A percentile compares a stretch with the other conserved stretches of the same genome.
These are phyloP conservation scores for Neocucurbitaria cava DNA, from an alignment of 2,329 filamentous ascomycete genomes.

Conservation along the genomic window DNA sequence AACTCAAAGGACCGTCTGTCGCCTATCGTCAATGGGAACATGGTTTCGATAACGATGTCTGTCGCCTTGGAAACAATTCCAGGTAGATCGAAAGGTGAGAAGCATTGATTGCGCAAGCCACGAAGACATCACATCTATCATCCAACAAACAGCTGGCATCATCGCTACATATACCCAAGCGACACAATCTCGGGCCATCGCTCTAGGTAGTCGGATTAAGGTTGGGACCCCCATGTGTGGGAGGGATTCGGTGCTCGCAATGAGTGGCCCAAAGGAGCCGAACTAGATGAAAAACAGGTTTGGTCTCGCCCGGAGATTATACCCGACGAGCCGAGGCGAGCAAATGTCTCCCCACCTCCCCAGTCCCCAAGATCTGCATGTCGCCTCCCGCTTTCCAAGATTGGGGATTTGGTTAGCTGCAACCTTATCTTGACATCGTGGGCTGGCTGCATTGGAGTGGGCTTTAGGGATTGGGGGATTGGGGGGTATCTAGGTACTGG, in stretches of 20 bases:
- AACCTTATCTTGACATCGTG: constrained; percentile 3
- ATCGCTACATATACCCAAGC: background rate
- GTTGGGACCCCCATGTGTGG: constrained; percentile 12
- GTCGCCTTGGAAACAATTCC: too few relatives aligned
- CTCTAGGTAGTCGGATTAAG: constrained; percentile 12
- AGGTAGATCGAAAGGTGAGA: too few relatives aligned
- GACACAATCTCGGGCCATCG: constrained; percentile 2
- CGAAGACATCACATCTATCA: too few relatives aligned
- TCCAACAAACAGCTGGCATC: background rate
- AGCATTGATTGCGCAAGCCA: too few relatives aligned
- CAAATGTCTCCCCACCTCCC: background rate
- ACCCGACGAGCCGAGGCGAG: constrained; percentile 21
- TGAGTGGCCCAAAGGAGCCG: constrained; percentile 8
- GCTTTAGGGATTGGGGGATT: too few relatives aligned
- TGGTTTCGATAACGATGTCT: too few relatives aligned
- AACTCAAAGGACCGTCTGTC: too few relatives aligned
- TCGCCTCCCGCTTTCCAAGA: background rate
- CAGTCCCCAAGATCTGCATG: background rate
- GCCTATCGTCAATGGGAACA: too few relatives aligned
- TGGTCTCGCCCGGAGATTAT: constrained; percentile 20
- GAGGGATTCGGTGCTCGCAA: constrained; percentile 11
- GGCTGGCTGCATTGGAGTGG: too few relatives aligned
- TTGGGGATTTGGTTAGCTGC: background rate
- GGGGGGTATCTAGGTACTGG: too few relatives aligned
- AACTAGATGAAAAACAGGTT: constrained; percentile 14